These are phyloP conservation scores for Penicillium subrubescens DNA, from an alignment of 495 filamentous ascomycete species.

Conservation along the genomic window DNA sequence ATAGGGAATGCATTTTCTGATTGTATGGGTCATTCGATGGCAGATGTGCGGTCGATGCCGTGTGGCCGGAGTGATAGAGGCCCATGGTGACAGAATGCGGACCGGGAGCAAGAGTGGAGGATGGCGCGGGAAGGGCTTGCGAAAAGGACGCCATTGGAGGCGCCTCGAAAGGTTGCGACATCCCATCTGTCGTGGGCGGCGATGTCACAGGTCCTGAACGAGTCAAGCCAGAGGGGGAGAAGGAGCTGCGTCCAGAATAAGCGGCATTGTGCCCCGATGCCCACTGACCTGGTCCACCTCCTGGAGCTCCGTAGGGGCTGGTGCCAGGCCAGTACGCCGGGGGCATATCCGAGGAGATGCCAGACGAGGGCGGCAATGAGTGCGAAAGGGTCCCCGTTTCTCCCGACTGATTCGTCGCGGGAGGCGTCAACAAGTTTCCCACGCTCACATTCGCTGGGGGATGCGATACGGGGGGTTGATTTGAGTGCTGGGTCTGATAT, in stretches of 20 bases:
- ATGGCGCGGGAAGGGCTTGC: conserved; percentile 50
- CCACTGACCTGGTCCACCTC: conserved; percentile 37
- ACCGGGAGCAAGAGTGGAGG: conserved; percentile 34
- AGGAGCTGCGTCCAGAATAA: conserved; percentile 50
- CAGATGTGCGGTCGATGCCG: conserved; percentile 62
- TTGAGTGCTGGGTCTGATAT: conserved; percentile 37
- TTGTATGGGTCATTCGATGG: conserved; percentile 64
- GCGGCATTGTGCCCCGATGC: conserved; percentile 41
- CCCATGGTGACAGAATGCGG: conserved; percentile 24
- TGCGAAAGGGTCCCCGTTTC: conserved; percentile 58
- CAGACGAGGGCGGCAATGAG: conserved; percentile 46
- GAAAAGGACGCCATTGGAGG: conserved; percentile 60
- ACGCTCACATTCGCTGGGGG: conserved; percentile 54
- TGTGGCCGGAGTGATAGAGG: conserved; percentile 47
- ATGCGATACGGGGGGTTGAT: conserved; percentile 37
- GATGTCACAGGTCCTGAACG: conserved; percentile 51
- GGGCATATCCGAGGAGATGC: conserved; percentile 51
- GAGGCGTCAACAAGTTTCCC: conserved; percentile 64
- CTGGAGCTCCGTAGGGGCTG: conserved; percentile 54
- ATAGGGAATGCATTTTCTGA: conserved; percentile 58
- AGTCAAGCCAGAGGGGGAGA: conserved; percentile 56
- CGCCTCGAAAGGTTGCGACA: conserved; percentile 61
- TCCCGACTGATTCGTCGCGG: conserved; percentile 59
- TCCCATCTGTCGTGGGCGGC: conserved; percentile 48
- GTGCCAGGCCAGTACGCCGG: conserved; percentile 50